Evolutionary conservation across 306 rosid genomes (phyloP), one percentile per base, ranked within the genome.

Genomic region (Ochetophila trinervis): DNA sequence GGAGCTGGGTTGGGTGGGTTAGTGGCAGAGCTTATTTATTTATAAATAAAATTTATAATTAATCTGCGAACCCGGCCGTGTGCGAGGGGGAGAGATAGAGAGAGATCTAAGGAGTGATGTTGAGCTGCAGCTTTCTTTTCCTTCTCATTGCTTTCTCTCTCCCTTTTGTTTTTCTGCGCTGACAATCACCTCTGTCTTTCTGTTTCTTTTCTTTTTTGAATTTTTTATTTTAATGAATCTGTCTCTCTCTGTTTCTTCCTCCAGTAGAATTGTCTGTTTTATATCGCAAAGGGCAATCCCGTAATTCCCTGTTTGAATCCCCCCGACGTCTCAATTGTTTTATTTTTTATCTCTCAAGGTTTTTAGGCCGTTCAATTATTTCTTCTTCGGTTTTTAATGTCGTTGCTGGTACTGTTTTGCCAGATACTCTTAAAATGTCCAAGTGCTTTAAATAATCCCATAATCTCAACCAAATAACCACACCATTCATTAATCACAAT

Each of bases 231-330:
- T n/a, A n/a, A n/a, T n/a, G n/a, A n/a, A n/a, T n/a, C n/a, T n/a
- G n/a, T 67, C 82, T 62, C 58, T 61, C 57, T 65, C 55, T 61
- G 57, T 62, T 65, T 49, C 69, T 42, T 30, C 62, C 76, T 4
- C 14, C 75, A 23, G 65, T 75, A 61, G 73, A 64, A 63, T 66
- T 77, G 84, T 77, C 86, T 70, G 15, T 76, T 82, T 62, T 60
- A 69, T 52, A 5, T 48, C 60, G 5, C 5, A 17, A 44, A 67
- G 77, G 79, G 68, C 49, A 72, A 0, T 74, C 32, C 50, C 22
- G 88, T 87, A 19, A 59, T 62, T 68, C 1, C 3, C 24, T 0
- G 45, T 42, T 8, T 3, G 3, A 1, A 32, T 5, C 23, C 9
- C 0, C 8, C 27, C 35, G 30, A 61, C 71, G 55, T 36, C 67